Evolutionary conservation across 768 basidiomycete species (phyloP).

Genomic region (Hirschioporus abietinus): DNA sequence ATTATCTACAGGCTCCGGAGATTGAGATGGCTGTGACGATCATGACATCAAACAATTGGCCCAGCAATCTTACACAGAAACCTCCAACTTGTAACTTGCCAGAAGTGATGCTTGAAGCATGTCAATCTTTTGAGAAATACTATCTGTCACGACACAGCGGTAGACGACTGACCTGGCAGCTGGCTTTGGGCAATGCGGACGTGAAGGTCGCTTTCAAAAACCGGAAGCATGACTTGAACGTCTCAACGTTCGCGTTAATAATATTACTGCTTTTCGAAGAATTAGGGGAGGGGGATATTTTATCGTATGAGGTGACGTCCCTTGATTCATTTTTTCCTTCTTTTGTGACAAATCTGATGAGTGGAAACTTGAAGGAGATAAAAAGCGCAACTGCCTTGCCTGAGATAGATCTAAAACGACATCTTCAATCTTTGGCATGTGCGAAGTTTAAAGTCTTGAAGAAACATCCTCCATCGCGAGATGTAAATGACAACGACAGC

Average conservation of each 20-base stretch:
- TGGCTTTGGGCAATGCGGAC: conserved; percentile 86
- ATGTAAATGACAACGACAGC: conserved; percentile 66
- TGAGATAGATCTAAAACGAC: conserved; percentile 78
- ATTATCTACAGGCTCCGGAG: conserved; percentile 54
- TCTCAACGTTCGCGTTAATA: conserved; percentile 84
- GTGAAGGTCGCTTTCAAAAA: conserved; percentile 77
- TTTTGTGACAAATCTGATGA: not conserved
- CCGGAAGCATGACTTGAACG: conserved; percentile 82
- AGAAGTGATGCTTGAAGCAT: conserved; percentile 51
- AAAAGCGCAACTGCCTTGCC: conserved; percentile 68
- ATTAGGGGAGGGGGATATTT: conserved; percentile 54
- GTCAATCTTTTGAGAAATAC: conserved; percentile 80
- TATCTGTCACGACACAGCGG: conserved; percentile 89
- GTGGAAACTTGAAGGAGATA: conserved; percentile 59
- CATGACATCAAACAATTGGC: conserved; percentile 98
- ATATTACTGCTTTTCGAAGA: conserved; percentile 86
- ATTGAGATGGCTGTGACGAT: conserved; percentile 85
- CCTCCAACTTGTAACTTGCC: conserved; percentile 59
- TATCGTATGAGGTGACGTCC: conserved; percentile 67
- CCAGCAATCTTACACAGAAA: conserved; percentile 61
- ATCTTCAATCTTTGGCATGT: conserved; percentile 92
- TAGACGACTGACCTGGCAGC: conserved; percentile 87
- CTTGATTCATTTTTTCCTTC: conserved; percentile 3
- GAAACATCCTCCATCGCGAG: conserved; percentile 86
- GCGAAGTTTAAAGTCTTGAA: conserved; percentile 90